Evolutionary conservation across 1,139 yeast genomes (phyloP).

Genomic region (Diutina sp.): DNA sequence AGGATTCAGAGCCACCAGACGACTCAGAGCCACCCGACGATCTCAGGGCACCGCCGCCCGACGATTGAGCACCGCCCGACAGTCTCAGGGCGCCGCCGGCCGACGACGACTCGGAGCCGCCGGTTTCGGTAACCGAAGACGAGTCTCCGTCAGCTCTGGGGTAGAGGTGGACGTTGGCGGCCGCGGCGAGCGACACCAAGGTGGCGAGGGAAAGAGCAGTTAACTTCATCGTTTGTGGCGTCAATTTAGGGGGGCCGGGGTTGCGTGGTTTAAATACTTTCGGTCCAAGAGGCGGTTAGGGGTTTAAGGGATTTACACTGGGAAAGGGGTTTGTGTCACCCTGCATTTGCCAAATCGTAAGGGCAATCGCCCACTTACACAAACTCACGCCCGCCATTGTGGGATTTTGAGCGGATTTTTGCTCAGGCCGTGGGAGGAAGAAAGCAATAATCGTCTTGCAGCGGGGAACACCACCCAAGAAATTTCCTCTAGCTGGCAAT

Average conservation of each 20-base stretch:
- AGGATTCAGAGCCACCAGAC: not conserved
- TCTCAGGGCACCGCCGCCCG: too few relatives aligned
- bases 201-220: not conserved
- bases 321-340: not conserved
- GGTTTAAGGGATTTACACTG: not conserved
- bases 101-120: not conserved
- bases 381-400: too few relatives aligned
- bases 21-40: not conserved
- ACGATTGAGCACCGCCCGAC: too few relatives aligned
- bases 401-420: too few relatives aligned
- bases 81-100: not conserved
- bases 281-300: not conserved
- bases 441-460: too few relatives aligned
- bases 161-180: not conserved
- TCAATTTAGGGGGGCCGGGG: not conserved
- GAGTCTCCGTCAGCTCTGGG: not conserved
- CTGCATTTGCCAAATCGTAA: not conserved
- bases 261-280: not conserved
- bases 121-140: not conserved
- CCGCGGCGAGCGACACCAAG: not conserved
- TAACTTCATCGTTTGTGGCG: not conserved
- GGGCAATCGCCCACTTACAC: not conserved
- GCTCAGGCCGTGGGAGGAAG: too few relatives aligned
- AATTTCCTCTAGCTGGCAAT: too few relatives aligned
- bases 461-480: too few relatives aligned